Conservation (phyloP, 2,329 filamentous ascomycete species). For the Stemphylium beticola region DNA sequence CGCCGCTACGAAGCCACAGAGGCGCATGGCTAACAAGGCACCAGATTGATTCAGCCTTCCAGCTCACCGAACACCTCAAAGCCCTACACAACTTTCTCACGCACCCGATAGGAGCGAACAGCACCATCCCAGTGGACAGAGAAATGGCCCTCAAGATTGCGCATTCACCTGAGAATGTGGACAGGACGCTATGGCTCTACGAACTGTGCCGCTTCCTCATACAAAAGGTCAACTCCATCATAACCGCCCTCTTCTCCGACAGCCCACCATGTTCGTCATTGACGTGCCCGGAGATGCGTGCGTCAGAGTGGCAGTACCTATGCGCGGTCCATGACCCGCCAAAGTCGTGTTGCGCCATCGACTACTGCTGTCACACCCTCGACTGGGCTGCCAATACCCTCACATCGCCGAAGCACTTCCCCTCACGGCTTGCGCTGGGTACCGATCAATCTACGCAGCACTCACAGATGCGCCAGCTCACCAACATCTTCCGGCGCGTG, state of each 20-base stretch:
- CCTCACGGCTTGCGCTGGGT: constrained; percentile 75
- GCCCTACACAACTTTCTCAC: constrained; percentile 87
- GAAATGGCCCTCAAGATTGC: constrained; percentile 77
- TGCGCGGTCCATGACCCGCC: constrained; percentile 97
- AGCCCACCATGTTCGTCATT: constrained; percentile 83
- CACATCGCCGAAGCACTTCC: constrained; percentile 93
- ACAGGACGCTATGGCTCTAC: constrained; percentile 93
- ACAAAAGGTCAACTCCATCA: constrained; percentile 89
- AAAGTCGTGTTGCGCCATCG: constrained; percentile 96
- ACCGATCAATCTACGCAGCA: constrained; percentile 46
- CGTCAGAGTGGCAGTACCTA: constrained; percentile 98
- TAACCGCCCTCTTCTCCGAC: constrained; percentile 92
- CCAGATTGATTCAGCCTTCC: constrained; percentile 95
- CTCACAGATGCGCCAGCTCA: constrained; percentile 77
- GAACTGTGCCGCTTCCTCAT: constrained; percentile 96
- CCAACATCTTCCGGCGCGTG: constrained; percentile 92
- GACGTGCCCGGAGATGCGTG: constrained; percentile 98
- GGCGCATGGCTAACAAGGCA: constrained; percentile 24
- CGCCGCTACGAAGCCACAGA: neutral
- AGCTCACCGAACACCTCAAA: constrained; percentile 95
- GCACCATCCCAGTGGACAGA: constrained; percentile 74
- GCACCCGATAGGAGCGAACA: constrained; percentile 60
- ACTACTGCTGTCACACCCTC: constrained; percentile 98
- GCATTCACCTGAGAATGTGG: constrained; percentile 78
- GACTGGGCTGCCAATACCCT: constrained; percentile 97